Evolutionary conservation across 805 yeast genomes (phyloP), one percentile per base, ranked within the genome.

Genomic region (Starmerella powellii): DNA sequence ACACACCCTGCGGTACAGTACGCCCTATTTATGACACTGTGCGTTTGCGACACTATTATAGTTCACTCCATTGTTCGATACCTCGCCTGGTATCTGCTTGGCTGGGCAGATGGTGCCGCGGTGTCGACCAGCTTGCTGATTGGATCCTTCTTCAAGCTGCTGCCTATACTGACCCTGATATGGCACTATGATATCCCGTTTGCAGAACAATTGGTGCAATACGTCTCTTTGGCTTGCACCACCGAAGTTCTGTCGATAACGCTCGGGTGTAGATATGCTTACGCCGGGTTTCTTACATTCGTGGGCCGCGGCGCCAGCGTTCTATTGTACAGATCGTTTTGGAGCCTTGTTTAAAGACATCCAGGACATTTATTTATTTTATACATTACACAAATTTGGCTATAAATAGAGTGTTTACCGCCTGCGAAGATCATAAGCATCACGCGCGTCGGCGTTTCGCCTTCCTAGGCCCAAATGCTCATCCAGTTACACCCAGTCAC

Each of bases 171-270:
- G 27, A 88, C 88, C 87, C 66, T 91, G 26, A 88, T 91, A 28
- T 91, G 99, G 99, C 91, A 94, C 0, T 91, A 91, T 56, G 95
- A 91, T 56, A 73, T 81, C n/a, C 67, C 79, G 1, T 67, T 80
- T 3, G 78, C 80, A 0, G 70, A 76, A 17, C 64, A 66, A 5
- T 63, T 76, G 8, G 80, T 82, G 24, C 72, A 72, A 45, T 64
- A 74, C 50, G 71, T 78, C 3, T 79, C 81, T 0, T 70, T 70
- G 34, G 58, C 79, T 39, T 78, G 74, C 48, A 66, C 75, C n/a
- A 61, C 79, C 6, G 94, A 84, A 54, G 77, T 86, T 0, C 54
- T 77, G 27, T 60, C 66, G 19, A 68, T 72, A 10, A 67, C 71
- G 0, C 49, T 65, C 20, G 52, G 48, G 37, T 62, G 66, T 34